Evolutionary conservation across 1,284 basidiomycete genomes (phyloP).

Genomic region (Peniophora sp.): DNA sequence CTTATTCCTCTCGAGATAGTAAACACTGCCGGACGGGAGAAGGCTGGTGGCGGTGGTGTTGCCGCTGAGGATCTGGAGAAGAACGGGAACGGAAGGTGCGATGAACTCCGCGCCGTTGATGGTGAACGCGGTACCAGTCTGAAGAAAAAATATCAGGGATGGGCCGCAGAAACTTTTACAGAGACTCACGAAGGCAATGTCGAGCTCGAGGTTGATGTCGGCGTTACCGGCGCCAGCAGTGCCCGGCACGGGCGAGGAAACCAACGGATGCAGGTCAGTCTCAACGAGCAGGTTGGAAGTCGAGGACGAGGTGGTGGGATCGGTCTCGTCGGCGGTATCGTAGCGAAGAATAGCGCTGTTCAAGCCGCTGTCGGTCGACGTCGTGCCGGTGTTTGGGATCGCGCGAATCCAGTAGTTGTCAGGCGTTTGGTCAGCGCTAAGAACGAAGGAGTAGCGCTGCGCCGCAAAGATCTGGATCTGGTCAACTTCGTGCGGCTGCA

Average conservation of each 20-base stretch:
- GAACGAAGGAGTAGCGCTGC: constrained; percentile 23
- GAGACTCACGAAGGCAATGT: constrained; percentile 1
- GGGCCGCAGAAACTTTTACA: not conserved
- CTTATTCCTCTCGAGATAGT: not conserved
- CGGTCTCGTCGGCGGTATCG: constrained; percentile 17
- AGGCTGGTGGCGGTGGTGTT: not conserved
- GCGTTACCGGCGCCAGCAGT: constrained; percentile 6
- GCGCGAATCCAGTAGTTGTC: constrained; percentile 1
- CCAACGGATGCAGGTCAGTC: constrained; percentile 11
- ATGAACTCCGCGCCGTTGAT: not conserved
- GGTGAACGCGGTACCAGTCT: not conserved
- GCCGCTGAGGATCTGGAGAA: constrained; percentile 1
- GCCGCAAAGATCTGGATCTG: constrained; percentile 14
- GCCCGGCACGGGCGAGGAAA: constrained; percentile 12
- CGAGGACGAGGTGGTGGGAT: constrained; percentile 20
- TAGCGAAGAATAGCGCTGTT: constrained; percentile 28
- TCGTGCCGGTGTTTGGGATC: not conserved
- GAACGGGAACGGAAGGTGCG: not conserved
- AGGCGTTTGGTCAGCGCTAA: constrained; percentile 4
- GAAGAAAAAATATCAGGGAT: not conserved
- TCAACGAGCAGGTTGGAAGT: constrained; percentile 9
- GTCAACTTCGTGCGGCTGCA: constrained; percentile 20
- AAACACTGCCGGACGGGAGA: constrained; percentile 1
- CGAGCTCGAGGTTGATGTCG: constrained; percentile 8
- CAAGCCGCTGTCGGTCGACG: not conserved